A percentile compares a stretch with the other conserved stretches of the same genome.
Evolutionary conservation across 305 asterid species (phyloP).

Genomic region (Solanum hybrid): DNA sequence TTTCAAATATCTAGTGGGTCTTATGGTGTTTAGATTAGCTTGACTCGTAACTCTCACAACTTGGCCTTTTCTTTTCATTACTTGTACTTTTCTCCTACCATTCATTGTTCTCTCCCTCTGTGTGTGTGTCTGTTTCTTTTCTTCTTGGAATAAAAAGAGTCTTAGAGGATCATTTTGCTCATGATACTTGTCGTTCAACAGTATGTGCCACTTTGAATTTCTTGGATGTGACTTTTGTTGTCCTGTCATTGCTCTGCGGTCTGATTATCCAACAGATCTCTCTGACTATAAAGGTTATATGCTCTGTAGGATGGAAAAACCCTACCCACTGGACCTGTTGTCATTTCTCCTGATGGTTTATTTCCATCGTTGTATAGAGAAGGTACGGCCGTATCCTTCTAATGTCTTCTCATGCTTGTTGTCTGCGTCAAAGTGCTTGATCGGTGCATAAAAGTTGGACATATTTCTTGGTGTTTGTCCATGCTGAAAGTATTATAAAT

Average conservation of each 20-base stretch:
- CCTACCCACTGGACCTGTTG: conserved; percentile 94
- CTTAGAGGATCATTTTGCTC: background rate
- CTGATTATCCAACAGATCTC: background rate
- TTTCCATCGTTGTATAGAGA: conserved; percentile 89
- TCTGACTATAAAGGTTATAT: conserved; percentile 6
- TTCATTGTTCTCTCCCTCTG: background rate
- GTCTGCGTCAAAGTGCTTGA: background rate
- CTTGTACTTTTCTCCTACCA: background rate
- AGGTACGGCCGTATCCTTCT: conserved; percentile 33
- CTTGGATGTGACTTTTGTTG: background rate
- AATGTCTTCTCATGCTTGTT: background rate
- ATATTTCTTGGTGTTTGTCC: background rate
- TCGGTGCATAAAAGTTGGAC: background rate
- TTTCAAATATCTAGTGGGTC: background rate
- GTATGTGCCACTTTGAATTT: background rate
- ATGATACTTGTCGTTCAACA: background rate
- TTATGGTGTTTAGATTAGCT: background rate
- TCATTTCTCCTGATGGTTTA: conserved; percentile 94
- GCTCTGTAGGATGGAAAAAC: conserved; percentile 82
- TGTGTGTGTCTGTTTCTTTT: background rate
- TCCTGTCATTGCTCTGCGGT: background rate
- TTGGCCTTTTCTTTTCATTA: background rate
- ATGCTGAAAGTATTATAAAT: background rate
- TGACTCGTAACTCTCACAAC: background rate
- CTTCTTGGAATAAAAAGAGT: background rate